Evolutionary conservation across 2,329 filamentous ascomycete genomes (phyloP), one percentile per base, ranked within the genome.

Genomic region (Aaosphaeria pasadenensis): DNA sequence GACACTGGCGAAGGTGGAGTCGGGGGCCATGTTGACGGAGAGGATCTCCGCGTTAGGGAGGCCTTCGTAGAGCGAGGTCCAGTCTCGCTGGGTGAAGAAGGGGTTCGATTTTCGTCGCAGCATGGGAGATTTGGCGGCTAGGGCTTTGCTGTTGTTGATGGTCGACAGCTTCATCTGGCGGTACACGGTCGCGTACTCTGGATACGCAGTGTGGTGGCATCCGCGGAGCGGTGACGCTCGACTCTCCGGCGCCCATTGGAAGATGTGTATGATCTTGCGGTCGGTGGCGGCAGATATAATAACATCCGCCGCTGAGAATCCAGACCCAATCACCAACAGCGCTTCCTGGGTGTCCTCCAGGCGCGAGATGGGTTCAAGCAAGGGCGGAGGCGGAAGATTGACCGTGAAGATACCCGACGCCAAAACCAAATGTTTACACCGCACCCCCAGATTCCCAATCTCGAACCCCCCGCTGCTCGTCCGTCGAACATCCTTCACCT

Each of bases 171-270:
- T 84, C 82, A 85, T 84, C 39, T 79, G 70, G 11, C 79, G 74
- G 54, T 85, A 84, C 1, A 85, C 72, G 6, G 76, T 74, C 1
- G 82, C 81, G 58, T 85, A 85, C 52, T 84, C 82, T 0, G 82
- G 81, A 56, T 85, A 85, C 30, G 81, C 81, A 40, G 79, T 76
- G 42, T 80, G 77, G 56, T 85, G 82, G 49, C 82, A 84, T 35
- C 76, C 75, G 17, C 77, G 76, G 9, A 85, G 64, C 2, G 81
- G 82, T 1, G 80, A 83, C 0, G 81, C 80, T 13, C 74, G 72
- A 5, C 69, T 72, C 6, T 80, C 72, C 0, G 80, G 78, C n/a
- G 74, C 72, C 82, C 82, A 85, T 59, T 79, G 79, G 62, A 77
- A 85, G 45, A 83, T 61, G 55, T 85, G 82, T n/a, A 84, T 64